phyloP scores from a whole-genome alignment of 139 green algal species.

The Chlamydomonas sp. region DNA sequence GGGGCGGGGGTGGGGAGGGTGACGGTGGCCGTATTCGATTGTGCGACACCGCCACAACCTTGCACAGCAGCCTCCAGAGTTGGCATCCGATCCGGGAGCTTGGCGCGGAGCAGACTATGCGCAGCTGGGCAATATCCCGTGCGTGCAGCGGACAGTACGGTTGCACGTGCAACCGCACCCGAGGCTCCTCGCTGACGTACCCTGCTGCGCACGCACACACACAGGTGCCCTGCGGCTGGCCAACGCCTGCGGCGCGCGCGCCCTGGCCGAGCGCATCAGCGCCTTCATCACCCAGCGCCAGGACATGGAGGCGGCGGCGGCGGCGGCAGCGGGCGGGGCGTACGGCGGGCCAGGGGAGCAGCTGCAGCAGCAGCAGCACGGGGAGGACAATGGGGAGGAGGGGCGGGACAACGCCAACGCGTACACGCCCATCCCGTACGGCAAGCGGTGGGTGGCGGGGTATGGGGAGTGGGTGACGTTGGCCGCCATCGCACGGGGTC shows the following conservation, averaged over 20 bases:
- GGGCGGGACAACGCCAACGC: background rate
- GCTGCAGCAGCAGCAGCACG: background rate
- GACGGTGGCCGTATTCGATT: background rate
- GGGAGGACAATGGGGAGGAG: background rate
- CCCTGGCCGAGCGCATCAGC: slow-evolving; percentile 40
- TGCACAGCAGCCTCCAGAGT: too few relatives aligned
- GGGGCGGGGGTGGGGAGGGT: background rate
- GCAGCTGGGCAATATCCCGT: too few relatives aligned
- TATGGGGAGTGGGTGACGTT: background rate
- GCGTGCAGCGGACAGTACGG: too few relatives aligned
- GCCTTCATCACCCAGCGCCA: slow-evolving; percentile 34
- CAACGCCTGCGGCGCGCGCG: slow-evolving; percentile 5
- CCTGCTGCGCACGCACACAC: background rate
- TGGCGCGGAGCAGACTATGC: too few relatives aligned
- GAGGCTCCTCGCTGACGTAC: too few relatives aligned
- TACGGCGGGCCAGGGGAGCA: background rate
- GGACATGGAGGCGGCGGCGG: background rate
- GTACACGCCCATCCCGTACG: slow-evolving; percentile 27
- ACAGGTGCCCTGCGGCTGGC: slow-evolving; percentile 7
- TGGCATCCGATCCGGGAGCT: too few relatives aligned
- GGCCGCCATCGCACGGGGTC: too few relatives aligned
- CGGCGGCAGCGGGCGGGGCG: background rate
- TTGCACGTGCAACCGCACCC: too few relatives aligned
- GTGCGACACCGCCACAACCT: too few relatives aligned
- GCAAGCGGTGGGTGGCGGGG: background rate